Evolutionary conservation across 345 rosid genomes (phyloP), one percentile per base, ranked within the genome.

Genomic region (Moricandia moricandioides): DNA sequence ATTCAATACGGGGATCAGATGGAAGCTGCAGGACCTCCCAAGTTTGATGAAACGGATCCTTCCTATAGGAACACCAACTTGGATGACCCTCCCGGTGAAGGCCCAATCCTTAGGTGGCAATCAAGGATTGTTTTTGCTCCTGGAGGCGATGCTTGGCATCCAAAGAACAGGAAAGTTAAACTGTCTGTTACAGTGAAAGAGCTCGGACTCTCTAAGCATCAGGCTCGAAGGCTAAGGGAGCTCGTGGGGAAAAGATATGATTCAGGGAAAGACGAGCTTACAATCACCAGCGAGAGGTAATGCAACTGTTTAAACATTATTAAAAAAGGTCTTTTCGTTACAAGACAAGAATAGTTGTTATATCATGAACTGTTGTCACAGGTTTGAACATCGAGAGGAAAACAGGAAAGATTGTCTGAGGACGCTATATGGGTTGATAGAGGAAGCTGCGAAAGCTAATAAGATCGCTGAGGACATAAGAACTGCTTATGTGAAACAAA

Each of bases 61-160:
- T 84, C 88, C 0, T 86, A 86, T 64, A 82, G 67, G 70, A 87
- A 85, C 64, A 84, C 86, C 62, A 58, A 84, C 12, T 76, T 39
- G 13, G 93, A 88, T 87, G 96, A 90, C 51, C 99, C 97, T 47
- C 96, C 92, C 0, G 97, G 97, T 26, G 86, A 87, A 76, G 99
- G 98, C 34, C 98, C 99, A 8, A 85, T 95, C 63, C 94, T 95
- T 51, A 83, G 90, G 80, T 95, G 99, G 97, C 81, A 83, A 73
- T 89, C 99, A 67, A 85, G 98, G 70, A 86, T 74, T 13, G 98
- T 95, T 73, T 86, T 95, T 67, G 85, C 91, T 68, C 97, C 99
- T 11, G 97, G 97, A 49, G 99, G 97, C n/a, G 96, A 92, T 80
- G 91, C 97, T 0, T 92, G 99, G 99, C 98, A 92, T 87, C 99